phyloP scores from a whole-genome alignment of 1,139 yeast species.

The Saccharomyces hybrid region DNA sequence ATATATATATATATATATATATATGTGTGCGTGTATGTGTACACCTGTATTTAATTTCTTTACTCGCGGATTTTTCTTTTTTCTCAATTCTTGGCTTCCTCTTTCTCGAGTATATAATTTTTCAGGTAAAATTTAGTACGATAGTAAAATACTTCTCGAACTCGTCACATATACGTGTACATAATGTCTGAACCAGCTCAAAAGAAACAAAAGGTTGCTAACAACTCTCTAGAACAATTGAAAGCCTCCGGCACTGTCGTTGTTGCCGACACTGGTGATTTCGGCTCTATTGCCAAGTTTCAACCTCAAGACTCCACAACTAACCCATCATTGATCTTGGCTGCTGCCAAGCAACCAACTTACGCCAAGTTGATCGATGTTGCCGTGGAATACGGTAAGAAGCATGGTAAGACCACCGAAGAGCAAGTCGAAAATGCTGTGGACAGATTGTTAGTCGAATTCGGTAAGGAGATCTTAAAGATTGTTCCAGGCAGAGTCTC shows the following conservation, averaged over 20 bases:
- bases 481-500: constrained; percentile 99
- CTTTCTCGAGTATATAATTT: not conserved
- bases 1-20: not conserved
- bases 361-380: constrained; percentile 84
- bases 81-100: not conserved
- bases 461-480: constrained; percentile 86
- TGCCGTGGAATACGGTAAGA: constrained; percentile 83
- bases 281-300: constrained; percentile 93
- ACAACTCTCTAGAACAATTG: constrained; percentile 80
- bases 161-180: constrained; percentile 3
- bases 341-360: constrained; percentile 87
- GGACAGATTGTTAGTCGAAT: constrained; percentile 89
- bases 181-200: constrained; percentile 29
- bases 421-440: constrained; percentile 70
- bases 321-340: constrained; percentile 94
- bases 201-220: constrained; percentile 38
- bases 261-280: constrained; percentile 98
- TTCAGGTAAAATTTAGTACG: not conserved
- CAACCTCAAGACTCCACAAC: constrained; percentile 99
- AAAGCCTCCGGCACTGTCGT: constrained; percentile 93
- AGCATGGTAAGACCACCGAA: constrained; percentile 47
- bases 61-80: not conserved
- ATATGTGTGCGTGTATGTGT: not conserved
- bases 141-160: not conserved
- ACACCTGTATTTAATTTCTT: not conserved